Conservation (phyloP, 2,329 filamentous ascomycete species). For the Pseudocercospora pini-densiflorae region DNA sequence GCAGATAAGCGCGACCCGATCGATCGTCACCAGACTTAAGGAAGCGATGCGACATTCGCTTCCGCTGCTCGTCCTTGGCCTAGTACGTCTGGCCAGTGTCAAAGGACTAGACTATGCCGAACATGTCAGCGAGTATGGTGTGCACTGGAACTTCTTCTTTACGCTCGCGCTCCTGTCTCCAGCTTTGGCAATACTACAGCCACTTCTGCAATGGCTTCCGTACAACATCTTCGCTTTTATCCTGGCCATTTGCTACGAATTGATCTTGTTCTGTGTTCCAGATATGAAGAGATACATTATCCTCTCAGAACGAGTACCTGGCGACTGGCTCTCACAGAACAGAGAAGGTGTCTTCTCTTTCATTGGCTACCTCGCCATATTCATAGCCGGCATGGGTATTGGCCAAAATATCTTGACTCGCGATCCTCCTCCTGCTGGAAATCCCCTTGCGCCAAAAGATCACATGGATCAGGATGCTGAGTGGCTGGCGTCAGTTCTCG, state of each 20-base stretch:
- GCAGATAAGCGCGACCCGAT: slow-evolving; percentile 42
- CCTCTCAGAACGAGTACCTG: slow-evolving; percentile 70
- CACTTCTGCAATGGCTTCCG: slow-evolving; percentile 69
- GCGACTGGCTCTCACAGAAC: slow-evolving; percentile 82
- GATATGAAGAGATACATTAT: slow-evolving; percentile 82
- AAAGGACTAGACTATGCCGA: slow-evolving; percentile 96
- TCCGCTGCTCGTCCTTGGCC: slow-evolving; percentile 78
- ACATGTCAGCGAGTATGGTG: slow-evolving; percentile 95
- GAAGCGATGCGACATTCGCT: slow-evolving; percentile 77
- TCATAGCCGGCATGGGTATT: slow-evolving; percentile 82
- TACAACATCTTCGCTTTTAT: slow-evolving; percentile 75
- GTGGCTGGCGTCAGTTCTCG: slow-evolving; percentile 43
- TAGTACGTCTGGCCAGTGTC: slow-evolving; percentile 82
- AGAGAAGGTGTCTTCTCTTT: slow-evolving; percentile 96
- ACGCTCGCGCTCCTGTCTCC: slow-evolving; percentile 87
- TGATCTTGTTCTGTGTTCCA: slow-evolving; percentile 71
- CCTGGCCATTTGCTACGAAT: slow-evolving; percentile 72
- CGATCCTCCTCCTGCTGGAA: slow-evolving; percentile 34
- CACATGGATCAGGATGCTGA: slow-evolving; percentile 41
- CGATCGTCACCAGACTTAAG: slow-evolving; percentile 63
- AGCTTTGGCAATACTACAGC: slow-evolving; percentile 83
- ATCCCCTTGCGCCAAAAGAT: slow-evolving; percentile 28
- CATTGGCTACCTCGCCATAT: slow-evolving; percentile 90
- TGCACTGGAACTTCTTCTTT: slow-evolving; percentile 99
- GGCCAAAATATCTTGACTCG: slow-evolving; percentile 79